Conservation (phyloP, 306 rosid species). For the Cucurbita pepo region DNA sequence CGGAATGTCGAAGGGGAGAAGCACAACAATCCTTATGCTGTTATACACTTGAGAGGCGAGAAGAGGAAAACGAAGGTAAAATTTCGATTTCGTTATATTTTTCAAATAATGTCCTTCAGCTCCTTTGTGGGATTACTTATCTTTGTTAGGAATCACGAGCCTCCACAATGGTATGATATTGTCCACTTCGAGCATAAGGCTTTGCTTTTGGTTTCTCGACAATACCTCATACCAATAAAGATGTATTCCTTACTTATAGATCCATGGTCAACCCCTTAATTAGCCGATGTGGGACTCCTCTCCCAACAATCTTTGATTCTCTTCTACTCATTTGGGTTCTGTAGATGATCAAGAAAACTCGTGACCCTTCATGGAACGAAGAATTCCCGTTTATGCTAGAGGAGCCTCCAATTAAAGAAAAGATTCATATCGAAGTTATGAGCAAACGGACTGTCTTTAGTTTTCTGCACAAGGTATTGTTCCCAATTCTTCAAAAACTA, state of each 20-base stretch:
- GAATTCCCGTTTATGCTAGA: conserved; percentile 80
- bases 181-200: no score
- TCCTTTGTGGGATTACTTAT: neutral
- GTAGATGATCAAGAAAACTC: conserved; percentile 58
- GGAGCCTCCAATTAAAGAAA: conserved; percentile 72
- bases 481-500: no score
- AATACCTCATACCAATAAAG: no score
- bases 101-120: neutral
- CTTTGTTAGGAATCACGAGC: no score
- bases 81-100: neutral
- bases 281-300: no score
- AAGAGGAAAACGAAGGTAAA: conserved; percentile 61
- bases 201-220: no score
- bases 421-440: conserved; percentile 57
- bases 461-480: conserved; percentile 46
- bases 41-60: conserved; percentile 60
- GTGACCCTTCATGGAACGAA: conserved; percentile 75
- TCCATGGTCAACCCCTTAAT: no score
- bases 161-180: no score
- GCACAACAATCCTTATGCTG: conserved; percentile 71
- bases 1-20: conserved; percentile 66
- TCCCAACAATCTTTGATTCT: no score
- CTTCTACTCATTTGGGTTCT: neutral
- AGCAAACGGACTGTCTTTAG: conserved; percentile 45
- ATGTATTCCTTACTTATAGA: no score